These are phyloP conservation scores for Carex parvula DNA, from an alignment of 176 grass and related monocot species.

Conservation along the genomic window DNA sequence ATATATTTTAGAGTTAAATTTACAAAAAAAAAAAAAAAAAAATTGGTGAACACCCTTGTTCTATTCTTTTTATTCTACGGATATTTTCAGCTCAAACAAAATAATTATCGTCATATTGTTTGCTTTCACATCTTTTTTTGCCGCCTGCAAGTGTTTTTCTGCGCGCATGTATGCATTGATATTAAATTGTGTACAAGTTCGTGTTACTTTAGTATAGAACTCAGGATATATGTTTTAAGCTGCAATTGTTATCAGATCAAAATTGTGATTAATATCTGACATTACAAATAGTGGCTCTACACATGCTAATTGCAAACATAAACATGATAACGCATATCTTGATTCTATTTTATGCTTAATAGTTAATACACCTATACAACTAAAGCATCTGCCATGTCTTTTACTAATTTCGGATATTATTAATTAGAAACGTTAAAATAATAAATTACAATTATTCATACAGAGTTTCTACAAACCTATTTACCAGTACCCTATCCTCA, in stretches of 20 bases:
- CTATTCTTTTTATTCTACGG: background rate
- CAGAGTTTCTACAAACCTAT: constrained; percentile 21
- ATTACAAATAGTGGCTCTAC: background rate
- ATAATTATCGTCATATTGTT: background rate
- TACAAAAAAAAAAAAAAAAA: no score
- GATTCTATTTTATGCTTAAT: no score
- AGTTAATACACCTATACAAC: background rate
- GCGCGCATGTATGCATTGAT: background rate
- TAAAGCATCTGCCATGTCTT: background rate
- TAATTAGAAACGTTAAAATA: constrained; percentile 12
- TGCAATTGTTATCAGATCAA: background rate
- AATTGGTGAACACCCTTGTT: no score
- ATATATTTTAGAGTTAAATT: no score
- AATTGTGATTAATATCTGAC: background rate
- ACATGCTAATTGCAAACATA: background rate
- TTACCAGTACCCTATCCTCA: background rate
- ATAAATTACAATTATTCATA: constrained; percentile 23
- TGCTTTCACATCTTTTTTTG: background rate
- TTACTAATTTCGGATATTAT: constrained; percentile 8
- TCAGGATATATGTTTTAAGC: background rate
- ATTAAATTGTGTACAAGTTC: background rate
- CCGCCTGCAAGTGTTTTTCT: background rate
- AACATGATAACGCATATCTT: background rate
- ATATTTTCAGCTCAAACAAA: background rate
- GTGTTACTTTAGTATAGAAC: background rate